Evolutionary conservation across 768 basidiomycete species (phyloP), one percentile per base, ranked within the genome.

Genomic region (Rhizopogon salebrosus): DNA sequence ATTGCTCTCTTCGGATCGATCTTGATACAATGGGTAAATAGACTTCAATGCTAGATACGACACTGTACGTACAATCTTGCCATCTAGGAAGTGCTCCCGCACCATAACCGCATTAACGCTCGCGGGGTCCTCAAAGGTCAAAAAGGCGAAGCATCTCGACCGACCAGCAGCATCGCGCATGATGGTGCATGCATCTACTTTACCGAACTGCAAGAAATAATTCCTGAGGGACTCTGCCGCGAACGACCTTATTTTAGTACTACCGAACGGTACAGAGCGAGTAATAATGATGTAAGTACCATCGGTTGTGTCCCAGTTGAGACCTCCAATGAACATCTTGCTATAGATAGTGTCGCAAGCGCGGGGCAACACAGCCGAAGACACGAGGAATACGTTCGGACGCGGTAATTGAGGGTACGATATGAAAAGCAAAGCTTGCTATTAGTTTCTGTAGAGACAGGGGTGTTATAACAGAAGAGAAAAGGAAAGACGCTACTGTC

Each of bases 301-400:
- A 80, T 98, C 97, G 69, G 92, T 95, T 64, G 97, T 98, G 73
- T 98, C 95, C 97, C 97, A 99, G 75, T 98, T 97, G 60, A 99
- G 79, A 60, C 97, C 97, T 57, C 97, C 97, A 67, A 99, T 95
- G 73, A 99, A 99, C 97, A 99, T 99, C 80, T 99, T 99, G 73
- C 97, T 98, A 78, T 70, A 75, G 68, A 74, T 62, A 60, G 57
- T 41, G 60, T 53, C 59, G 54, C 56, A 65, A 58, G 58, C 55
- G 66, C 52, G 63, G 49, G 56, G 58, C 52, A 54, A 49, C 55
- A 58, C 39, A 48, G 40, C 18, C 34, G 57, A 57, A 56, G 64
- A 61, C 41, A 66, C 23, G 56, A 52, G 61, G 64, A 56, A 69
- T 41, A 61, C 52, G 58, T 54, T 48, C 53, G 62, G 64, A 60